Percentiles rank a stretch among this genome's conserved stretches.
Evolutionary conservation across 1,284 basidiomycete species (phyloP).

Genomic region (Golubevia pallescens): DNA sequence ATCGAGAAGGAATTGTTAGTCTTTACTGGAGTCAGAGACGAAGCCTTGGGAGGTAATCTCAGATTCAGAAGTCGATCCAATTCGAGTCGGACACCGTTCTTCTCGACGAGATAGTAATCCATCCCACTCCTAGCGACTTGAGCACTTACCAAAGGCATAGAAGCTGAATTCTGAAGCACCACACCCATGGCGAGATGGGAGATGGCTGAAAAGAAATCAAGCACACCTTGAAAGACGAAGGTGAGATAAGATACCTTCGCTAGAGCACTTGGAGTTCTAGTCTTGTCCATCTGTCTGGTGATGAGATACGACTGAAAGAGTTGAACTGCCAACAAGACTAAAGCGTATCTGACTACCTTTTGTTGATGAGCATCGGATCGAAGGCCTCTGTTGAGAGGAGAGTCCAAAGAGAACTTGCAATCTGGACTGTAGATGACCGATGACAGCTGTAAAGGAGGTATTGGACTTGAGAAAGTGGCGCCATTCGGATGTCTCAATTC

Average conservation of each 20-base stretch:
- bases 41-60: no score
- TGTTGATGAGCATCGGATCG: constrained; percentile 16
- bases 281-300: constrained; percentile 32
- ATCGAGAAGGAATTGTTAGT: no score
- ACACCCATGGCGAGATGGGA: background rate
- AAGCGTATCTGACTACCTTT: constrained; percentile 25
- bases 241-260: constrained; percentile 20
- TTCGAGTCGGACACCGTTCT: no score
- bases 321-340: constrained; percentile 24
- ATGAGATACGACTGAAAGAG: constrained; percentile 23
- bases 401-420: constrained; percentile 19
- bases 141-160: background rate
- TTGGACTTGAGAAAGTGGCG: constrained; percentile 15
- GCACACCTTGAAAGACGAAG: constrained; percentile 20
- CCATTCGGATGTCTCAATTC: constrained; percentile 21
- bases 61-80: no score
- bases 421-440: constrained; percentile 26
- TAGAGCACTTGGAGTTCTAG: constrained; percentile 24
- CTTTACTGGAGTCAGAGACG: no score
- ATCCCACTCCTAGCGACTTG: no score
- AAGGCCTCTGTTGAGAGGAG: constrained; percentile 10
- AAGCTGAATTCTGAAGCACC: background rate
- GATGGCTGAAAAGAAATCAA: constrained; percentile 18
- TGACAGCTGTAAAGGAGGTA: constrained; percentile 16
- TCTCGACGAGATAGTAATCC: no score